Base-by-base conservation (phyloP, 1,284 basidiomycete genomes). In the Mycena sp. region DNA sequence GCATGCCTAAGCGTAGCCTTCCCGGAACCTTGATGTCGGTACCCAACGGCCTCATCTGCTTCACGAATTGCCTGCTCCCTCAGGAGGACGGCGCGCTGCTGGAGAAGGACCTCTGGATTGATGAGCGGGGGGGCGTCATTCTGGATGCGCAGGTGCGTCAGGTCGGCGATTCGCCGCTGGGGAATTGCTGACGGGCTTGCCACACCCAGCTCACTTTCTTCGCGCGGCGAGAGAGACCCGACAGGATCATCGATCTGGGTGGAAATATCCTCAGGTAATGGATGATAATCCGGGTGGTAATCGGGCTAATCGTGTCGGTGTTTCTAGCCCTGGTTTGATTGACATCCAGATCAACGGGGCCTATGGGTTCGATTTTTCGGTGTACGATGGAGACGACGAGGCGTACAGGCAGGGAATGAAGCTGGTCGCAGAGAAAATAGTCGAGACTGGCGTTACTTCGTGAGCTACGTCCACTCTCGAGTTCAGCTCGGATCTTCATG, bases 351-450 rank as follows among this genome's bases (percentile, higher is more conserved):
- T 94, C 67, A 94, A 97, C 70, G 95, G 95, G 50, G 95, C 89
- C 7, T 97, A 94, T 74, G 91, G 92, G 17, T 90, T 96, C 70
- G 95, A 97, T 76, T 96, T 96, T 71, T 94, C 92, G 19, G 86
- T 94, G 16, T 90, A 87, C 68, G 87, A 91, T 21, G 86, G 83
- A 12, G 85, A 91, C 67, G 91, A 93, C 61, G 83, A 85, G 45
- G 79, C 77, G 0, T 96, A 95, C 76, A 78, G 81, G 44, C 70
- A 84, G n/a, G 91, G 91, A 3, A 79, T 96, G 72, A 85, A 87
- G 71, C 79, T 80, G 64, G 87, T 96, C 52, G 88, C 92, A 1
- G 84, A 85, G 73, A 85, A 87, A 67, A 92, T 96, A 54, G 84
- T 91, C 16, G 92, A 95, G 77, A 96, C 94, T 1, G 95, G 95